These are phyloP conservation scores for Picea abies DNA, from an alignment of 83 land plant species.

Conservation along the genomic window DNA sequence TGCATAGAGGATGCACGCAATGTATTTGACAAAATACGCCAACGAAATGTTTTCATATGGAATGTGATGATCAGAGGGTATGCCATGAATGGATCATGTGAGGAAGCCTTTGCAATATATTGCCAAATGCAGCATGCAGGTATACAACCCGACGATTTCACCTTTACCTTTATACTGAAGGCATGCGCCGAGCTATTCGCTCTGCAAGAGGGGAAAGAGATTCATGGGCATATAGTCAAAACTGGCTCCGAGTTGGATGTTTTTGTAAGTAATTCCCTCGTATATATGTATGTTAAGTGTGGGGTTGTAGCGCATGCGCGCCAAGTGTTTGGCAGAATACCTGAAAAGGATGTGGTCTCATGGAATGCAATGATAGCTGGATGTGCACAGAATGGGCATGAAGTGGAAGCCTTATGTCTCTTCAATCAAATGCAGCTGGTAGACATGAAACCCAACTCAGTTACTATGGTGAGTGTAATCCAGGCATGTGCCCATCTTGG, in stretches of 20 bases:
- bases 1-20: background rate
- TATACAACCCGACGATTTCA: slow-evolving; percentile 29
- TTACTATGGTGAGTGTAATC: slow-evolving; percentile 48
- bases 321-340: slow-evolving; percentile 19
- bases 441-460: slow-evolving; percentile 26
- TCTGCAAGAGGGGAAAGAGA: slow-evolving; percentile 38
- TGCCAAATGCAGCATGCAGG: background rate
- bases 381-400: slow-evolving; percentile 43
- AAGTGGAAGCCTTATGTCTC: slow-evolving; percentile 38
- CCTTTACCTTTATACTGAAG: slow-evolving; percentile 37
- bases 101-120: background rate
- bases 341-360: slow-evolving; percentile 28
- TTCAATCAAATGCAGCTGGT: slow-evolving; percentile 39
- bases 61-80: slow-evolving; percentile 8
- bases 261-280: slow-evolving; percentile 38
- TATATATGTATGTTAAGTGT: slow-evolving; percentile 72
- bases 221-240: slow-evolving; percentile 21
- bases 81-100: background rate
- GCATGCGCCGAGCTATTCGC: slow-evolving; percentile 55
- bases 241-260: slow-evolving; percentile 32
- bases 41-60: slow-evolving; percentile 2
- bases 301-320: slow-evolving; percentile 47
- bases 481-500: slow-evolving; percentile 58
- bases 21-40: background rate
- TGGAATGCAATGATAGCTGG: slow-evolving; percentile 63